phyloP scores from a whole-genome alignment of 768 basidiomycete species.

The Suillus decipiens region DNA sequence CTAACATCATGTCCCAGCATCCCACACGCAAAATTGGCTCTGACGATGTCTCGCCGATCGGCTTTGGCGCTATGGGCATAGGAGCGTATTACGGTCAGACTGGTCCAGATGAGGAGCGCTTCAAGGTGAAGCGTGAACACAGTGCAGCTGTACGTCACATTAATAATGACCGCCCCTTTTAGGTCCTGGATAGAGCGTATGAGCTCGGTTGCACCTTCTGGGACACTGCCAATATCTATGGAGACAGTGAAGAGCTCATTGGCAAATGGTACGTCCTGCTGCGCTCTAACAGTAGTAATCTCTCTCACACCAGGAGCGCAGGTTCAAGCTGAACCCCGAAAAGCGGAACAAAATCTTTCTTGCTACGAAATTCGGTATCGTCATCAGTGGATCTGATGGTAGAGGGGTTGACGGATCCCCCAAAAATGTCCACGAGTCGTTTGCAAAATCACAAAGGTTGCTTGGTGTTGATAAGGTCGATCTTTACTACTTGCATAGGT shows the following conservation, averaged over 20 bases:
- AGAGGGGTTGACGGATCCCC: constrained; percentile 38
- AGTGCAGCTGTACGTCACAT: too few species aligned
- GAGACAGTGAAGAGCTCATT: constrained; percentile 45
- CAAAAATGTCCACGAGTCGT: constrained; percentile 39
- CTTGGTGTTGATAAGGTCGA: constrained; percentile 47
- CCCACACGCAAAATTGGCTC: constrained; percentile 48
- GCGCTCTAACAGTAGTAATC: not conserved
- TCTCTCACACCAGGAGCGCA: constrained; percentile 12
- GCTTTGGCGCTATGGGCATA: constrained; percentile 64
- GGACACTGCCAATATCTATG: constrained; percentile 49
- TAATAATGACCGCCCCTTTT: not conserved
- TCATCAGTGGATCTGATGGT: constrained; percentile 24
- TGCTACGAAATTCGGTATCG: constrained; percentile 57
- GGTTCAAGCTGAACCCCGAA: constrained; percentile 46
- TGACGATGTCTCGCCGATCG: constrained; percentile 50
- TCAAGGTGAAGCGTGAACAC: constrained; percentile 43
- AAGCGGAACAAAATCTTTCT: constrained; percentile 56
- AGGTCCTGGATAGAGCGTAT: constrained; percentile 47
- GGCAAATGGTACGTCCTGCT: constrained; percentile 39
- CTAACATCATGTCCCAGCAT: constrained; percentile 18
- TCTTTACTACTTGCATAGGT: constrained; percentile 49
- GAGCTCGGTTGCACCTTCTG: constrained; percentile 45
- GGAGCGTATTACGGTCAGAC: constrained; percentile 48
- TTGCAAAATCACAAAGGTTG: constrained; percentile 41
- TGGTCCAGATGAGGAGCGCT: constrained; percentile 55